Evolutionary conservation across 1,139 yeast genomes (phyloP), one percentile per base, ranked within the genome.

Genomic region (Chernovozyma sophiae-reginae): DNA sequence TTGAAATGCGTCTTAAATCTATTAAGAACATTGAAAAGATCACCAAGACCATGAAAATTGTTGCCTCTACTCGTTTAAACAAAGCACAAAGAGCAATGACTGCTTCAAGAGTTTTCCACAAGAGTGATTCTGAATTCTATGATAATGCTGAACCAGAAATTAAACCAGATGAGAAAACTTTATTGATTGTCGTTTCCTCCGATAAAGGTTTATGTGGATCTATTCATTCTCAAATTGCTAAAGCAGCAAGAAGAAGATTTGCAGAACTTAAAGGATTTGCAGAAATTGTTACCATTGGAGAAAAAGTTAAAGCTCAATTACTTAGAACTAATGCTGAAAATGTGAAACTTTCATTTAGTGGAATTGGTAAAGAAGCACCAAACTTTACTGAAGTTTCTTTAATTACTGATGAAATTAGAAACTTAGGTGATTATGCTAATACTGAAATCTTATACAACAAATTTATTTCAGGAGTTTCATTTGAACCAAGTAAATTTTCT

Each of bases 151-250:
- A 87, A 69, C 85, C 95, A 45, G 74, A 74, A 45, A 72, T 67
- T 50, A 47, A 55, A 35, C 77, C 72, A 51, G 65, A 67, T 37
- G 74, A 74, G 43, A 81, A 77, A 57, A 79, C 84, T 55, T 78
- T 92, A 58, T 66, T 87, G 53, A 73, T 92, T 55, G 96, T 90
- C 44, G 80, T 87, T 49, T 85, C 97, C 37, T 89, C 97, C 41
- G 98, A 92, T 74, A 92, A 92, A 75, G 98, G 98, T 59, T 79
- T 92, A 58, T 92, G 98, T 79, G 98, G 98, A 55, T 90, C 97
- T 36, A 87, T 92, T 59, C 98, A 92, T 73, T 78, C 98, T 36
- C 96, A 86, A 70, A 70, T 90, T 53, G 84, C 97, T 55, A 89
- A 92, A 72, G 78, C 85, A 47, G 85, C 96, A 46, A 86, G 95